These are phyloP conservation scores for Rubia yunnanensis DNA, from an alignment of 257 asterid species.

Conservation along the genomic window DNA sequence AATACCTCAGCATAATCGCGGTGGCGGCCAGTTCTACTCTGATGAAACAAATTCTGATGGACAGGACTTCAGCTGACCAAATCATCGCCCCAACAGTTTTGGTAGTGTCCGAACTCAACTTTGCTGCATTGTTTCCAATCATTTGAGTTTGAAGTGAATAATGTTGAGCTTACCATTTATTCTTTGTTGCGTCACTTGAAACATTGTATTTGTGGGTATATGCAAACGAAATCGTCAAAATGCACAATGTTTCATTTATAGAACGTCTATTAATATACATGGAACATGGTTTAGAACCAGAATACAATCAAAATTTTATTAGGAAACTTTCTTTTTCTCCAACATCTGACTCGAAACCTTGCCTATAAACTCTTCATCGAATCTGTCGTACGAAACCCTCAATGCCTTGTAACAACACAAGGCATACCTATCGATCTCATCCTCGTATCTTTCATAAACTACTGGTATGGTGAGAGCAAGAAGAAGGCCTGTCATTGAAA, in stretches of 20 bases:
- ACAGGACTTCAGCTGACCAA: conserved; percentile 66
- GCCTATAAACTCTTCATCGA: conserved; percentile 39
- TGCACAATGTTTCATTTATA: background rate
- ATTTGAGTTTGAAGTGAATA: background rate
- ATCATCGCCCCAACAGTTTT: conserved; percentile 43
- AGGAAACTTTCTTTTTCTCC: conserved; percentile 60
- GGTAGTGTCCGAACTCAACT: conserved; percentile 39
- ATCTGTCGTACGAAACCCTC: conserved; percentile 25
- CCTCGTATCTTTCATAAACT: conserved; percentile 59
- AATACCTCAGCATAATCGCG: conserved; percentile 38
- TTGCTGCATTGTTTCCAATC: background rate
- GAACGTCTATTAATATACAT: background rate
- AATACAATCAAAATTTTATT: conserved; percentile 9
- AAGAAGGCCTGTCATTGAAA: conserved; percentile 52
- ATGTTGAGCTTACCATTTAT: background rate
- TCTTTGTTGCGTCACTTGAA: background rate
- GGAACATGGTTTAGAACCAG: background rate
- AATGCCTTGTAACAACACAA: conserved; percentile 28
- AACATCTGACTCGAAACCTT: conserved; percentile 36
- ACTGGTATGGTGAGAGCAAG: conserved; percentile 62
- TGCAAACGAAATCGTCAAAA: background rate
- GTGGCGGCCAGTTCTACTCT: conserved; percentile 43
- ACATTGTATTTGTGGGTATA: background rate
- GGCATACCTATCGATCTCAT: conserved; percentile 29
- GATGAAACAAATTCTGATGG: conserved; percentile 52